Base-by-base conservation (phyloP, 73 alveolate genomes). In the Durusdinium trenchii region DNA sequence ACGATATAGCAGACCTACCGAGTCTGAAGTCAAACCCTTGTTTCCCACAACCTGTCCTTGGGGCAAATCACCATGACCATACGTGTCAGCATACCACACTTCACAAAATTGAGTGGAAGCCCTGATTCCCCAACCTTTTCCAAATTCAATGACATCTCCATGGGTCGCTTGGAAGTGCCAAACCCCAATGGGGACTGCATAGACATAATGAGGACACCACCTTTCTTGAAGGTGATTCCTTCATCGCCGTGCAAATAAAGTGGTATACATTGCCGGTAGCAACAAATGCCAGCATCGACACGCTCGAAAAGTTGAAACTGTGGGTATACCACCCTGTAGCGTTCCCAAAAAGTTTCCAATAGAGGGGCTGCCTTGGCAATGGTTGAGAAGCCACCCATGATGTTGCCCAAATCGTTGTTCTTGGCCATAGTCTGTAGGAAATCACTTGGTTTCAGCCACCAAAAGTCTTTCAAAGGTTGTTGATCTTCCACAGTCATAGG, bases 161-260 rank as follows among this genome's bases (percentile, higher is more conserved):
- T 47, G 30, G 46, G 71, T 32, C 92, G 71, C 47, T 48, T 81
- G 46, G 71, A 47, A 0, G 62, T 78, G 4, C 95, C 95, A 6
- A 6, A 23, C 16, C 95, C 95, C 6, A 87, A 6, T 0, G 95
- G 95, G 12, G 71, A 60, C 36, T 36, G 81, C 35, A 87, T 43
- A 0, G 86, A 62, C 45, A 87, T 6, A 6, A 87, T 40, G 3
- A 87, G 51, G 4, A 45, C 85, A 4, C 95, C 95, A 6, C 42
- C 85, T 28, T 64, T 61, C 45, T 87, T 87, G 71, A 9, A 43
- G 28, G 85, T 43, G 36, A 71, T 35, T 0, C 95, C 95, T 38
- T 87, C 95, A 73, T 87, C 95, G 0, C 95, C 95, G 40, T 87
- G 95, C 0, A 87, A 5, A 23, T 87, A 87, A 16, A 61, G 7